These are phyloP conservation scores for Malbranchea cinnamomea DNA, from an alignment of 2,329 filamentous ascomycete species.

Conservation along the genomic window DNA sequence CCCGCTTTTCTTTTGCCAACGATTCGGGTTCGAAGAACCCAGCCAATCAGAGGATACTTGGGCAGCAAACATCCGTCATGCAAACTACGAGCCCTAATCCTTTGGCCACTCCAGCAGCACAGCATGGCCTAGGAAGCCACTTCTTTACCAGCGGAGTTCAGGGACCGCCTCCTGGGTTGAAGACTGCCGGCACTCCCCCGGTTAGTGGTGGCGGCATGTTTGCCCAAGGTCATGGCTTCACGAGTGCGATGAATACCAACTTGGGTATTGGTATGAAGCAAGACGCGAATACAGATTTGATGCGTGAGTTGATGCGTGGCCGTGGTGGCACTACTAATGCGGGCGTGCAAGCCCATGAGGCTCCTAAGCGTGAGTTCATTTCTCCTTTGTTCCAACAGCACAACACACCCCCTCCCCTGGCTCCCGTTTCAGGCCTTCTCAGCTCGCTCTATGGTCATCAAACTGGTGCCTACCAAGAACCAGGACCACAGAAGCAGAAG, in stretches of 20 bases:
- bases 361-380: conserved; percentile 96
- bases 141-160: conserved; percentile 78
- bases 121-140: conserved; percentile 39
- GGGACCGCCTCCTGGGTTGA: conserved; percentile 84
- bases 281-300: conserved; percentile 57
- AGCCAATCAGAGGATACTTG: conserved; percentile 42
- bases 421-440: conserved; percentile 80
- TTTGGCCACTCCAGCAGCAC: conserved; percentile 22
- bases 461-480: conserved; percentile 77
- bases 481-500: conserved; percentile 86
- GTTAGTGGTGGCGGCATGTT: conserved; percentile 71
- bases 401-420: conserved; percentile 72
- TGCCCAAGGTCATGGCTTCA: conserved; percentile 74
- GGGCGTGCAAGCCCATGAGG: conserved; percentile 61
- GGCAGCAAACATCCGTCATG: conserved; percentile 33
- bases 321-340: conserved; percentile 41
- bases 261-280: conserved; percentile 55
- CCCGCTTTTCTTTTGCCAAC: conserved; percentile 75
- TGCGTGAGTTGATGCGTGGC: conserved; percentile 68
- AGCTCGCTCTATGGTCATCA: conserved; percentile 81
- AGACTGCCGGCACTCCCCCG: conserved; percentile 86
- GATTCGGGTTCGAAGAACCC: conserved; percentile 42
- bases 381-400: conserved; percentile 85
- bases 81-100: conserved; percentile 25
- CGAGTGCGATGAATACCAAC: conserved; percentile 44